Evolutionary conservation across 2,329 filamentous ascomycete species (phyloP).

Genomic region (Capronia epimyces): DNA sequence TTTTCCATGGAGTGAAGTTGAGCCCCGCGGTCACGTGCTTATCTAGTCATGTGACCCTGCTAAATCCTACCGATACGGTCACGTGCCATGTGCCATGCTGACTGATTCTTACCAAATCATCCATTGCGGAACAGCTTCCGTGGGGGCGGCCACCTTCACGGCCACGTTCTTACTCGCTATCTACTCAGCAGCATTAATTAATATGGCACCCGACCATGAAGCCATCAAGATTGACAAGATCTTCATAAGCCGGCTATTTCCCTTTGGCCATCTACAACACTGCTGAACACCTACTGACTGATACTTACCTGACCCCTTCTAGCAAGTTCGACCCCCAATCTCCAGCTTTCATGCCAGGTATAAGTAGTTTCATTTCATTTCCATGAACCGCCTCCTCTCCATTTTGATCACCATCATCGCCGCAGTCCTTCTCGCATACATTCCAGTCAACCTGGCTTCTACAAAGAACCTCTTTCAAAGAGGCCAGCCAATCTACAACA

Average conservation of each 20-base stretch:
- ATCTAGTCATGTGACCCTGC: neutral
- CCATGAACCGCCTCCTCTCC: slow-evolving; percentile 15
- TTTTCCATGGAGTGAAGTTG: no score
- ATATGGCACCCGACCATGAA: neutral
- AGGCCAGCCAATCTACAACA: slow-evolving; percentile 16
- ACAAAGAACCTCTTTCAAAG: slow-evolving; percentile 16
- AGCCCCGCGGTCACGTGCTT: no score
- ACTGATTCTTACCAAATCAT: slow-evolving; percentile 25
- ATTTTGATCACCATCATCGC: slow-evolving; percentile 23
- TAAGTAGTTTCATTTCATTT: slow-evolving; percentile 14
- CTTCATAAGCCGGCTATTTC: neutral
- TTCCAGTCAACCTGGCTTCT: slow-evolving; percentile 19
- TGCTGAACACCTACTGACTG: neutral
- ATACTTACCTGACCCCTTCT: slow-evolving; percentile 9
- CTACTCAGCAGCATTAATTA: slow-evolving; percentile 1
- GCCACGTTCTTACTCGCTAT: neutral
- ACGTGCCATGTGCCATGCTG: no score
- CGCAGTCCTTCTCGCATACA: slow-evolving; percentile 15
- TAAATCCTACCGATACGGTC: no score
- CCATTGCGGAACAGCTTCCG: slow-evolving; percentile 9
- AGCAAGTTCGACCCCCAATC: slow-evolving; percentile 13
- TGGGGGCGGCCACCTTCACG: neutral
- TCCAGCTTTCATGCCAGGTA: slow-evolving; percentile 1
- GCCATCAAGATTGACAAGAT: neutral
- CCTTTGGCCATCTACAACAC: neutral